Conservation (phyloP, 257 asterid genomes). For the Lycium ferocissimum region DNA sequence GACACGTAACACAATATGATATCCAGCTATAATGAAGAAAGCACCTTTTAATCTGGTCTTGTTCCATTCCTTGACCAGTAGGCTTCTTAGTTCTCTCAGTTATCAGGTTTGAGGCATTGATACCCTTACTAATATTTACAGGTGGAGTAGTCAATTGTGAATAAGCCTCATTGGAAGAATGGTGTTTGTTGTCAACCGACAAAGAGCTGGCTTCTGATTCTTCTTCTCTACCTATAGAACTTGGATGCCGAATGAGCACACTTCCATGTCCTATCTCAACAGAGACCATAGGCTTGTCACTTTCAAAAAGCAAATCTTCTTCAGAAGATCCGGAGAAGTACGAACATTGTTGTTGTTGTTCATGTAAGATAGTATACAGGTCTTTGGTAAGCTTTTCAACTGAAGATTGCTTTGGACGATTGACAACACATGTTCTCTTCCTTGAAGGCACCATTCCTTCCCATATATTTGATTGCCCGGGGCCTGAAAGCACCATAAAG, state of each 20-base stretch:
- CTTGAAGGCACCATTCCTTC: conserved; percentile 86
- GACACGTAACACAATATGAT: neutral
- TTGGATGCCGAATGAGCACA: conserved; percentile 95
- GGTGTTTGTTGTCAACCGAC: conserved; percentile 77
- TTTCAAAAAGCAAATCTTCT: conserved; percentile 88
- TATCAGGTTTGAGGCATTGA: conserved; percentile 36
- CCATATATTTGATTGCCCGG: conserved; percentile 73
- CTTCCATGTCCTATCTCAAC: conserved; percentile 99
- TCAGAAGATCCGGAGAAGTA: conserved; percentile 86
- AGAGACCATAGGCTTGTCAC: conserved; percentile 91
- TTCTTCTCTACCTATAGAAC: conserved; percentile 77
- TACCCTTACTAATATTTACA: conserved; percentile 49
- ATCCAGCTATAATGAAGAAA: conserved; percentile 28
- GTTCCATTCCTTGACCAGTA: conserved; percentile 45
- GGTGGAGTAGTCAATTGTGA: conserved; percentile 55
- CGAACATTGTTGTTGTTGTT: conserved; percentile 71
- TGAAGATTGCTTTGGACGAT: conserved; percentile 82
- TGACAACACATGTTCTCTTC: conserved; percentile 83
- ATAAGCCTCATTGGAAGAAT: conserved; percentile 50
- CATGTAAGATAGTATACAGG: conserved; percentile 86
- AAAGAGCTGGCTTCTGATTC: conserved; percentile 98
- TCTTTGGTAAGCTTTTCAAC: conserved; percentile 92
- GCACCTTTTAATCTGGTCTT: conserved; percentile 74
- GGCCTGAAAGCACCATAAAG: conserved; percentile 58
- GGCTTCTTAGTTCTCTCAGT: conserved; percentile 61